Evolutionary conservation across 495 filamentous ascomycete genomes (phyloP).

Genomic region (Lophiostoma macrostomum): DNA sequence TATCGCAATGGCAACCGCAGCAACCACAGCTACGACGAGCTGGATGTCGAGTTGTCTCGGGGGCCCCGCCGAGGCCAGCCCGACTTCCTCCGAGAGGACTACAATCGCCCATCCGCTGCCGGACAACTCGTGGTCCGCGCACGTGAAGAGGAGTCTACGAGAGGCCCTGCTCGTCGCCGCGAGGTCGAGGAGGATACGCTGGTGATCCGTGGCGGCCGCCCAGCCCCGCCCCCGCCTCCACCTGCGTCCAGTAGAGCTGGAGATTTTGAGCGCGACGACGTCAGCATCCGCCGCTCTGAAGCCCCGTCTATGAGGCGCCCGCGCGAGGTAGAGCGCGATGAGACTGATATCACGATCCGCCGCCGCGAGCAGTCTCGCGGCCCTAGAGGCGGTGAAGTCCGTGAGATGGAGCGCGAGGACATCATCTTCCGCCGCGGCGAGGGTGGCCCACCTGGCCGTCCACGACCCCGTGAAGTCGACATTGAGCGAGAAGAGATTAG

Average conservation of each 20-base stretch:
- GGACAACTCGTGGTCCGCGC: slow-evolving; percentile 49
- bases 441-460: slow-evolving; percentile 9
- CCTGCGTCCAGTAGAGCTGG: slow-evolving; percentile 14
- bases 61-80: slow-evolving; percentile 41
- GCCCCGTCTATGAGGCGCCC: slow-evolving; percentile 24
- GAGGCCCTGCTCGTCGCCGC: slow-evolving; percentile 28
- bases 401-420: slow-evolving; percentile 34
- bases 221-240: slow-evolving; percentile 17
- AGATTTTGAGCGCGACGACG: slow-evolving; percentile 43
- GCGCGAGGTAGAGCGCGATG: slow-evolving; percentile 35
- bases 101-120: slow-evolving; percentile 42
- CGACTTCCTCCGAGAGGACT: slow-evolving; percentile 56
- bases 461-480: slow-evolving; percentile 32
- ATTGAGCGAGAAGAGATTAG: slow-evolving; percentile 37
- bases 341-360: slow-evolving; percentile 34
- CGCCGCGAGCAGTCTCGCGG: slow-evolving; percentile 20
- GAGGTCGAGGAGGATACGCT: slow-evolving; percentile 33
- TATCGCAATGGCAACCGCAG: slow-evolving; percentile 39
- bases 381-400: slow-evolving; percentile 16
- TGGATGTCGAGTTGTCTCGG: slow-evolving; percentile 39
- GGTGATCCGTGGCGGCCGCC: slow-evolving; percentile 26
- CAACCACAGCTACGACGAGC: slow-evolving; percentile 39
- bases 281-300: slow-evolving; percentile 37
- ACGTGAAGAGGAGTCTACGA: slow-evolving; percentile 30
- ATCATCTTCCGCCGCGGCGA: slow-evolving; percentile 36